These are phyloP conservation scores for Colletotrichum spaethianum DNA, from an alignment of 2,329 filamentous ascomycete genomes.

Conservation along the genomic window DNA sequence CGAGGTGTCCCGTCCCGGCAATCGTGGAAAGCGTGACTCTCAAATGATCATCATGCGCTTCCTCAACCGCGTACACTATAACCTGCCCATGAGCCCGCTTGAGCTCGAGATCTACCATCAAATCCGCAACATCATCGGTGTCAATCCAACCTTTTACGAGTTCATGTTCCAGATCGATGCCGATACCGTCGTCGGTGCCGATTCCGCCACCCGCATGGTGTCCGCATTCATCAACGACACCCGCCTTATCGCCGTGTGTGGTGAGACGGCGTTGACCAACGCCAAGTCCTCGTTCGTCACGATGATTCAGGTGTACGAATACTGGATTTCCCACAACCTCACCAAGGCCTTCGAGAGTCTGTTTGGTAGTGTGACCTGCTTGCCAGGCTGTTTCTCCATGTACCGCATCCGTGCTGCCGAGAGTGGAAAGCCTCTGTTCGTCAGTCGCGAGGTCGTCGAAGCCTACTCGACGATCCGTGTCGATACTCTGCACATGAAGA, in stretches of 20 bases:
- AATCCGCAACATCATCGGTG: constrained; percentile 97
- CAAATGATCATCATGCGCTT: constrained; percentile 99
- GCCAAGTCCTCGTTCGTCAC: constrained; percentile 94
- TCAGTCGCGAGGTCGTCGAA: constrained; percentile 92
- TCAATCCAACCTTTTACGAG: constrained; percentile 98
- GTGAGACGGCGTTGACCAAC: constrained; percentile 94
- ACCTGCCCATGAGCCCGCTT: constrained; percentile 93
- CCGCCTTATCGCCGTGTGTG: constrained; percentile 92
- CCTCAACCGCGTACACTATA: constrained; percentile 99
- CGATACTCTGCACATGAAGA: constrained; percentile 99
- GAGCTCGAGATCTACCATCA: constrained; percentile 99
- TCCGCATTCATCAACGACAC: constrained; percentile 93
- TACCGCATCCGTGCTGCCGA: constrained; percentile 96
- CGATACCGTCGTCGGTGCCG: constrained; percentile 92
- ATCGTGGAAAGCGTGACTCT: constrained; percentile 99
- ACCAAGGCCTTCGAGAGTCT: constrained; percentile 97
- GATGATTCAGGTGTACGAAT: constrained; percentile 99
- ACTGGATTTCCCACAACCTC: constrained; percentile 98
- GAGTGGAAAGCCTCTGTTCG: constrained; percentile 94
- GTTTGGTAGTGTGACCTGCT: constrained; percentile 96
- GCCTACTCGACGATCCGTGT: constrained; percentile 93
- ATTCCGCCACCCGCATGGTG: constrained; percentile 93
- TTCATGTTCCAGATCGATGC: constrained; percentile 97
- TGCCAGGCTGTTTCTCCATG: constrained; percentile 99
- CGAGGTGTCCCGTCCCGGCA: constrained; percentile 93